Conservation (phyloP, 129 eudicot genomes). For the Kitagawia praeruptora region DNA sequence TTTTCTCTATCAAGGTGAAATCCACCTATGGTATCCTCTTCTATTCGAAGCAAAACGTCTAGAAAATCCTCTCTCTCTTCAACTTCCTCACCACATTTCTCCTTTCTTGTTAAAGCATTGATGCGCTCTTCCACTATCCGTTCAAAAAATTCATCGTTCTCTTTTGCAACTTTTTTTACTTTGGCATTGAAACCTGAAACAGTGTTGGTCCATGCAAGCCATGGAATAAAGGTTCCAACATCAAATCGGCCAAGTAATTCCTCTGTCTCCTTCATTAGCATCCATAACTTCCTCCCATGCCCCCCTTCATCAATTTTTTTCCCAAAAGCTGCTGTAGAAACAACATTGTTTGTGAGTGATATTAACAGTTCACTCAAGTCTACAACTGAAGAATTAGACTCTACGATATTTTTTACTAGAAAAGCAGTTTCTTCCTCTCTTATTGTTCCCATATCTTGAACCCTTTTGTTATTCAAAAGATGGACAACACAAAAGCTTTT, state of each 20-base stretch:
- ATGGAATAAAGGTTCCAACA: slow-evolving; percentile 12
- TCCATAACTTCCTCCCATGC: background rate
- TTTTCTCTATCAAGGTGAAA: slow-evolving; percentile 8
- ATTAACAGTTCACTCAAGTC: slow-evolving; percentile 5
- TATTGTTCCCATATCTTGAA: background rate
- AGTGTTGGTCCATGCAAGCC: slow-evolving; percentile 20
- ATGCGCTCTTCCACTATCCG: slow-evolving; percentile 7
- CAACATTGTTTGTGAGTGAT: slow-evolving; percentile 5
- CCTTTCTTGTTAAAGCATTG: background rate
- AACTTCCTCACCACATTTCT: background rate
- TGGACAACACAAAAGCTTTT: slow-evolving; percentile 15
- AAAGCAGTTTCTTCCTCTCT: slow-evolving; percentile 21
- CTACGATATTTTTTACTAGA: slow-evolving; percentile 8
- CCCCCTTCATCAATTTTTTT: slow-evolving; percentile 2
- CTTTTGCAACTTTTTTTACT: background rate
- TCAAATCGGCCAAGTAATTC: slow-evolving; percentile 9
- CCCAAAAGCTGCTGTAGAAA: slow-evolving; percentile 11
- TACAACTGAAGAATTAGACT: background rate
- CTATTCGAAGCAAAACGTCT: slow-evolving; percentile 20
- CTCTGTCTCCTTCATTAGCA: background rate
- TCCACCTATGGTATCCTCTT: background rate
- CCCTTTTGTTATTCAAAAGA: slow-evolving; percentile 17
- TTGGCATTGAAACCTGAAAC: slow-evolving; percentile 16
- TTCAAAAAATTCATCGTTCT: slow-evolving; percentile 15
- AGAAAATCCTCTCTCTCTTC: slow-evolving; percentile 12